Base-by-base conservation (phyloP, 169 alveolate genomes). In the Plasmodium reichenowi region DNA sequence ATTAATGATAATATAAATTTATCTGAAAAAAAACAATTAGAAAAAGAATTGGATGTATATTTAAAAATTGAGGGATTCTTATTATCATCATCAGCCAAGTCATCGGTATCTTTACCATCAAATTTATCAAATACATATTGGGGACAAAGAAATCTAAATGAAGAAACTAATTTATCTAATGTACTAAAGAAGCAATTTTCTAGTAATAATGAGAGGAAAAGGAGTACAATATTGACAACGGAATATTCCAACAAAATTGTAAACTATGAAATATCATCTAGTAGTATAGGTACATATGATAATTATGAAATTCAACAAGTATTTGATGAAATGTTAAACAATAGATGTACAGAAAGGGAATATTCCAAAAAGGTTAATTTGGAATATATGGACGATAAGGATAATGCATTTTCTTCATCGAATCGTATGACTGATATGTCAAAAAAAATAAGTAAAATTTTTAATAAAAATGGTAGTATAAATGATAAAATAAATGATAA, bases 51-150 rank as follows among this genome's bases (percentile, higher is more conserved):
- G 47, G 58, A 80, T 12, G 6, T 43, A 60, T 80, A 80, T 62
- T 80, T 80, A 56, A 80, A 48, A 68, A 80, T 67, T 24, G 90
- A 80, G 26, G 90, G 90, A 48, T 66, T 67, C 20, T 80, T 80
- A 56, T 6, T 17, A 8, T 12, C 17, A 12, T 52, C 62, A 13
- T 52, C 62, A 13, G 62, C n/a, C 20, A 13, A 12, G 62, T 52
- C 17, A 13, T 63, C 60, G 7, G 8, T 32, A 32, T 32, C 45
- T 24, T 9, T 70, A 29, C 66, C 66, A 17, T 20, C 59, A 26
- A 66, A 66, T 64, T 78, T 76, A 47, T 22, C 32, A 32, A 13
- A 8, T 9, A 48, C 29, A 15, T 22, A 52, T 54, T 56, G 26
- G 10, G 85, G 70, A 67, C 45, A 32, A 32, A 32, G 4, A 32